A percentile compares a stretch with the other conserved stretches of the same genome.
These are phyloP conservation scores for Botrytis tulipae DNA, from an alignment of 2,329 filamentous ascomycete genomes.

Conservation along the genomic window DNA sequence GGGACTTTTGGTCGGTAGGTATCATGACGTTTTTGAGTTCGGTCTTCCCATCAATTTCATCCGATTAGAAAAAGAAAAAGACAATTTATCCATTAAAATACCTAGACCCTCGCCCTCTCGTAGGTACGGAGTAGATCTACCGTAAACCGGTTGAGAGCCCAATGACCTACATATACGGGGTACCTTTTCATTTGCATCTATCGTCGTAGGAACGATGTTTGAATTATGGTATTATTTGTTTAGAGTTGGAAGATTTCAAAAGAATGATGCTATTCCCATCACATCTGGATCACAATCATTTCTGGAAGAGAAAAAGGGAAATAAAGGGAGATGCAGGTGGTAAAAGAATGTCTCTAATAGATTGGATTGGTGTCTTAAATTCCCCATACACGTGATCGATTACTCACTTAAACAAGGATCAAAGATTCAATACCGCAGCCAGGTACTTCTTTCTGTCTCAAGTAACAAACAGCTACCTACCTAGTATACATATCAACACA, in stretches of 20 bases:
- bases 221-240: neutral
- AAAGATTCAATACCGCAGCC: neutral
- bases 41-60: neutral
- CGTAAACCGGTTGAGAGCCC: neutral
- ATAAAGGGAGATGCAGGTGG: neutral
- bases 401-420: neutral
- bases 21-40: conserved; percentile 12
- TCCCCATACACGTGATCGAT: neutral
- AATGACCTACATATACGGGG: neutral
- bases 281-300: neutral
- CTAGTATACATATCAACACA: neutral
- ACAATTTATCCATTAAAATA: neutral
- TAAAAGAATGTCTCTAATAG: neutral
- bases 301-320: neutral
- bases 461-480: too few relatives aligned
- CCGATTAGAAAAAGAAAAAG: neutral
- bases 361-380: neutral
- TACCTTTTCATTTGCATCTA: neutral
- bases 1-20: neutral
- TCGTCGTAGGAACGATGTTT: neutral
- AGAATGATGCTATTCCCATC: neutral
- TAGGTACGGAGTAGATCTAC: neutral
- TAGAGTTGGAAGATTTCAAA: neutral
- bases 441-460: neutral
- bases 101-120: too few relatives aligned